Evolutionary conservation across 2,329 filamentous ascomycete species (phyloP).

Genomic region (Madurella mycetomatis): DNA sequence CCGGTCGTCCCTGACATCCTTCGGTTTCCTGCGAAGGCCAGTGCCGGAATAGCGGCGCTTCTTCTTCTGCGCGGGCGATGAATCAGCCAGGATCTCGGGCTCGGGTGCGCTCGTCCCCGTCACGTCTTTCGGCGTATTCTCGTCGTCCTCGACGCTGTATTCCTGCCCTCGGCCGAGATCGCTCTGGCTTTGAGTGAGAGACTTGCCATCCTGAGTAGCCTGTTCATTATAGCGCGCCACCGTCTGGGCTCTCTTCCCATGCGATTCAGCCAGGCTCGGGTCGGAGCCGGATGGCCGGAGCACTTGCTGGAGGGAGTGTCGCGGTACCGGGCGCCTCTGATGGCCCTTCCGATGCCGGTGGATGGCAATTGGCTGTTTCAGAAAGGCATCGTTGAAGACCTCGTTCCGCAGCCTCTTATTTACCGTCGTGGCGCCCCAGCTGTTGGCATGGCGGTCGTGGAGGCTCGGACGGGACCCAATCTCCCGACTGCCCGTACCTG

Average conservation of each 20-base stretch:
- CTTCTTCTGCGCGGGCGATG: constrained; percentile 41
- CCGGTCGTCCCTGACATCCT: constrained; percentile 64
- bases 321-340: constrained; percentile 29
- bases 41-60: constrained; percentile 82
- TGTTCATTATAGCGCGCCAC: constrained; percentile 4
- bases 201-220: constrained; percentile 7
- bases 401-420: constrained; percentile 85
- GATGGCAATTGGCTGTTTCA: constrained; percentile 75
- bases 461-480: constrained; percentile 38
- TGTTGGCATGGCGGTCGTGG: constrained; percentile 56
- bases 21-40: constrained; percentile 68
- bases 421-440: constrained; percentile 88
- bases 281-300: constrained; percentile 45
- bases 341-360: constrained; percentile 71
- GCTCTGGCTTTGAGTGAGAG: constrained; percentile 25
- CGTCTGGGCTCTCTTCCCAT: constrained; percentile 13
- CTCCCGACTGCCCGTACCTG: not conserved
- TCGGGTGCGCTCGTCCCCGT: constrained; percentile 63
- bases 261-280: constrained; percentile 32
- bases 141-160: constrained; percentile 30
- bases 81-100: constrained; percentile 49
- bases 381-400: constrained; percentile 87
- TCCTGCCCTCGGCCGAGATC: constrained; percentile 22
- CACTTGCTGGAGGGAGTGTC: constrained; percentile 52
- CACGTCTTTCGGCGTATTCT: constrained; percentile 46